These are phyloP conservation scores for Beta macrorhiza DNA, from an alignment of 179 eudicot species.

Conservation along the genomic window DNA sequence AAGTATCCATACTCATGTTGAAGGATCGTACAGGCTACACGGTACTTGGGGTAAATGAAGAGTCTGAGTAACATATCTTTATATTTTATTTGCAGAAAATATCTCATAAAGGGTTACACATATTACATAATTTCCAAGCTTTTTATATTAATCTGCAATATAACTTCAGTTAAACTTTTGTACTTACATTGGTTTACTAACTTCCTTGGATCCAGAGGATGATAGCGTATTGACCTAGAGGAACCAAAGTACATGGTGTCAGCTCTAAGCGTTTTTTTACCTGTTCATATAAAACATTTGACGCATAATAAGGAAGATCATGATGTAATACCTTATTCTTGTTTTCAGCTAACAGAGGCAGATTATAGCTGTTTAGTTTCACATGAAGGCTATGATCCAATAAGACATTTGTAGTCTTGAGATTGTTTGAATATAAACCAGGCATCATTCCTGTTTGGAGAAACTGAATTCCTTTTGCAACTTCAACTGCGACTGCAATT, in stretches of 20 bases:
- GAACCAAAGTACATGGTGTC: slow-evolving; percentile 15
- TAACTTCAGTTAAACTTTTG: background rate
- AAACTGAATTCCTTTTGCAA: slow-evolving; percentile 84
- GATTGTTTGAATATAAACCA: slow-evolving; percentile 58
- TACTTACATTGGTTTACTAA: slow-evolving; percentile 36
- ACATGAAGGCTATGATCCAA: slow-evolving; percentile 75
- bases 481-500: slow-evolving; percentile 65
- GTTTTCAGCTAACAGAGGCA: slow-evolving; percentile 62
- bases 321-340: slow-evolving; percentile 44
- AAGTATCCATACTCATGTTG: too few species aligned
- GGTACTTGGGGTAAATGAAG: too few species aligned
- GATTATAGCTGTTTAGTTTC: slow-evolving; percentile 66
- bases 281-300: background rate
- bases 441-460: slow-evolving; percentile 81
- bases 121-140: background rate
- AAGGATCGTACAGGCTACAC: too few species aligned
- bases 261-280: slow-evolving; percentile 3
- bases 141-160: background rate
- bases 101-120: too few species aligned
- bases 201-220: slow-evolving; percentile 35
- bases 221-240: slow-evolving; percentile 26
- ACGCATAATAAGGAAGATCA: background rate
- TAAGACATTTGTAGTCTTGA: slow-evolving; percentile 71
- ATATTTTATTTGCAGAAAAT: too few species aligned
- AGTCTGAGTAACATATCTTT: too few species aligned